These are phyloP conservation scores for Candida frijolesensis DNA, from an alignment of 1,139 yeast genomes.

Conservation along the genomic window DNA sequence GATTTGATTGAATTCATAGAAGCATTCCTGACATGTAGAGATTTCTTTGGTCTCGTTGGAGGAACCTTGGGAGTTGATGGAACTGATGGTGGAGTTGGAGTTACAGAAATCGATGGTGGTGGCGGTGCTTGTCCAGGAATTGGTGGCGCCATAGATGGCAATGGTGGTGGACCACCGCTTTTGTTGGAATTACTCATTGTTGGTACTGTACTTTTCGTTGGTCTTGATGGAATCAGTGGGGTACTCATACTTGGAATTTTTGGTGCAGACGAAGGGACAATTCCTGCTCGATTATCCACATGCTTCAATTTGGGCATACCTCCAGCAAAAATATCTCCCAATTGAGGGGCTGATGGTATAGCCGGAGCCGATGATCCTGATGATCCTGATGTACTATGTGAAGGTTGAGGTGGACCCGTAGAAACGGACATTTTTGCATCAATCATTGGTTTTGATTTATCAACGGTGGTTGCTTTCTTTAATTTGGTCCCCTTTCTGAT, in stretches of 20 bases:
- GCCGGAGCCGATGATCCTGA: conserved; percentile 16
- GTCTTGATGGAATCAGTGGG: conserved; percentile 19
- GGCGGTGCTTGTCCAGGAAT: conserved; percentile 19
- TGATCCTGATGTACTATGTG: conserved; percentile 12
- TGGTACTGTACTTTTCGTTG: conserved; percentile 8
- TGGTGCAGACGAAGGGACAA: conserved; percentile 27
- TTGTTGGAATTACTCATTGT: conserved; percentile 27
- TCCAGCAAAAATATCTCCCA: conserved; percentile 83
- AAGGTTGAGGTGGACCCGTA: conserved; percentile 15
- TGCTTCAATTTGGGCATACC: conserved; percentile 82
- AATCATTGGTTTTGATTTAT: conserved; percentile 46
- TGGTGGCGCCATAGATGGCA: conserved; percentile 26
- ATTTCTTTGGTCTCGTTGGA: conserved; percentile 34
- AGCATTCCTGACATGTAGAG: conserved; percentile 29
- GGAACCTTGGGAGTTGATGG: conserved; percentile 21
- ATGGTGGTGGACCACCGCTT: conserved; percentile 28
- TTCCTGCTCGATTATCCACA: conserved; percentile 48
- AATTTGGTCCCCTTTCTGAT: conserved; percentile 77
- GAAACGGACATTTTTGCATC: conserved; percentile 32
- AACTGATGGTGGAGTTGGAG: conserved; percentile 8
- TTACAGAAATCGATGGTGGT: conserved; percentile 21
- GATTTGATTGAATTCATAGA: conserved; percentile 22
- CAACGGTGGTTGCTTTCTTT: conserved; percentile 66
- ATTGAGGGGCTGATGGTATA: conserved; percentile 45
- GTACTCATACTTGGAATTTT: conserved; percentile 16